Evolutionary conservation across 179 eudicot species (phyloP), one percentile per base, ranked within the genome.

Genomic region (Dionaea muscipula): DNA sequence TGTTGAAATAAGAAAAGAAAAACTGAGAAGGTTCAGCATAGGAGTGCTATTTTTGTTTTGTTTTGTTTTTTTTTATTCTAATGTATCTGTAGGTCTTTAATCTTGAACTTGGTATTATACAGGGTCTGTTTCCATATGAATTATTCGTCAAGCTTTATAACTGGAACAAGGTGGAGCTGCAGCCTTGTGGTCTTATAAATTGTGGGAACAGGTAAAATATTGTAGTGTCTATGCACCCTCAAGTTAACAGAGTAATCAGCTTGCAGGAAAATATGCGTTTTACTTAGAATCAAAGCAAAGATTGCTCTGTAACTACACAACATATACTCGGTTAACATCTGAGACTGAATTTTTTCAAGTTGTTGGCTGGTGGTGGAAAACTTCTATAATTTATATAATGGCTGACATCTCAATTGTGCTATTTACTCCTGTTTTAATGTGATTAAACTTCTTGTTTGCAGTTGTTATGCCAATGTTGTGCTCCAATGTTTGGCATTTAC

Each of bases 381-480:
- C 8, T 6, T 31, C 35, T 11, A 31, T 31, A 11, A 31, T 31
- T 31, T 31, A n/a, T n/a, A n/a, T n/a, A n/a, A n/a, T n/a, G n/a
- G n/a, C n/a, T n/a, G n/a, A n/a, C n/a, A n/a, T n/a, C n/a, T n/a
- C n/a, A n/a, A n/a, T 17, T 43, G 10, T 43, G 10, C 21, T 43
- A 3, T 18, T 43, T 43, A 13, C 4, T 14, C 44, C 22, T n/a
- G 7, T 4, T 10, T 10, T n/a, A 43, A n/a, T 15, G 8, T 47
- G 19, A 15, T 52, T 39, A 27, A 24, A 28, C 27, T 52, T 57
- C 26, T 27, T 57, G n/a, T 60, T 35, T 75, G 64, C 80, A 91
- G 98, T 68, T 91, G 98, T 71, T 91, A 87, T 71, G 98, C 96
- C 38, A 87, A 91, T 72, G 88, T 69, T 26, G 95, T 83, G 56